Evolutionary conservation across 73 alveolate genomes (phyloP), one percentile per base, ranked within the genome.

Genomic region (Paramecium tetraurelia): DNA sequence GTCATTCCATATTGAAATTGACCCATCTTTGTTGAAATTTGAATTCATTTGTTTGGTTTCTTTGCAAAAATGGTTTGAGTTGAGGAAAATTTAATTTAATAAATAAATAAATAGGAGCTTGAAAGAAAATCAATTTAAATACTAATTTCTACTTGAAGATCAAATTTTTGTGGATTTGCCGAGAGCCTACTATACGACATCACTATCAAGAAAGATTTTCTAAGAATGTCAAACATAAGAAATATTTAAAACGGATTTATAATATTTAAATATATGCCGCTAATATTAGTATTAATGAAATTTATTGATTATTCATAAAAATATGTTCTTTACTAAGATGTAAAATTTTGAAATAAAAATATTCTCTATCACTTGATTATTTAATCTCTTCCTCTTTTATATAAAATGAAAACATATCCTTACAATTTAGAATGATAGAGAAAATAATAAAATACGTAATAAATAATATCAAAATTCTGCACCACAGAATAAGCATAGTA

Each of bases 401-500:
- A 36, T 36, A 7, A 36, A 58, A 58, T 58, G 11, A 58, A 3
- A 58, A 27, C n/a, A 8, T 41, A 41, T 6, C 8, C 12, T 41
- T 6, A 41, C 50, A 2, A 41, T 44, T 44, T 0, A 3, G 58
- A 44, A 48, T 48, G 14, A 3, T 48, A 14, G 27, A 48, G 59
- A 48, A 48, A 48, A 48, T 48, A 48, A 48, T 48, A 48, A 48
- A 40, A 40, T 40, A 40, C 48, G 7, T 40, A 59, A 59, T 59
- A 59, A 59, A 4, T 10, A 29, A 8, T 24, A 59, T 59, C 77
- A 59, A 59, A 59, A 70, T 33, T 76, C 89, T 12, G 70, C 89
- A 5, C 89, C 89, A 36, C 89, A 76, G 43, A 76, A 76, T 31
- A 76, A 21, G 22, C 89, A 76, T 18, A 76, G 18, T 21, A 76